Evolutionary conservation across 805 yeast genomes (phyloP), one percentile per base, ranked within the genome.

Genomic region (Soucietia sequanensis): DNA sequence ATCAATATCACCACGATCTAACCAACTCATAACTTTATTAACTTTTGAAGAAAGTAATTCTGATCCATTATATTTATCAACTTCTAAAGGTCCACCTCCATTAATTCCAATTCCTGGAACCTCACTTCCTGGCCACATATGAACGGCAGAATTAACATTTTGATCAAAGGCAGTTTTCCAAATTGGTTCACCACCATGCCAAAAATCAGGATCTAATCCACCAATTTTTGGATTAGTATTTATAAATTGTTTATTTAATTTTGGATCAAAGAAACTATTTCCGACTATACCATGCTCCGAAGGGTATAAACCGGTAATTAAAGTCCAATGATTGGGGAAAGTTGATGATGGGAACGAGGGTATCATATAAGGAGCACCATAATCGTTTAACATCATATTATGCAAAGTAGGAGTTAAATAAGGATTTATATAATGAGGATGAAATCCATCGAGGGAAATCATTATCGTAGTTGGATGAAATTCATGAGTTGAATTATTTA

Each of bases 51-150:
- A 65, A 11, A 86, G 60, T 0, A 70, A 45, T 57, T 85, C 95
- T 2, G 78, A 59, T 4, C 77, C 78, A 49, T 87, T 79, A 60
- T 75, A 90, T 35, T 62, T 59, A 44, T 83, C 93, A 22, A 78
- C 76, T 31, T 71, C 73, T 37, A 72, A 52, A 2, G 84, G 80
- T 15, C 70, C 72, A 4, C 36, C 75, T 68, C 37, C 52, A 38
- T 23, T 48, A 22, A 55, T 52, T 10, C 62, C 64, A 5, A 60
- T 61, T 51, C 75, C 78, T 17, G 73, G 71, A 6, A 80, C 95
- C 47, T 88, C 95, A 39, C 89, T 79, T 2, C 96, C 96, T 0
- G 96, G 96, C 95, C 95, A 90, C 96, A 88, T 89, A 58, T 89
- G 95, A n/a, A 87, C 82, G 0, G 89, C 95, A 4, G 83, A 60